phyloP scores from a whole-genome alignment of 257 asterid species.

The Solanum gracilifrons region DNA sequence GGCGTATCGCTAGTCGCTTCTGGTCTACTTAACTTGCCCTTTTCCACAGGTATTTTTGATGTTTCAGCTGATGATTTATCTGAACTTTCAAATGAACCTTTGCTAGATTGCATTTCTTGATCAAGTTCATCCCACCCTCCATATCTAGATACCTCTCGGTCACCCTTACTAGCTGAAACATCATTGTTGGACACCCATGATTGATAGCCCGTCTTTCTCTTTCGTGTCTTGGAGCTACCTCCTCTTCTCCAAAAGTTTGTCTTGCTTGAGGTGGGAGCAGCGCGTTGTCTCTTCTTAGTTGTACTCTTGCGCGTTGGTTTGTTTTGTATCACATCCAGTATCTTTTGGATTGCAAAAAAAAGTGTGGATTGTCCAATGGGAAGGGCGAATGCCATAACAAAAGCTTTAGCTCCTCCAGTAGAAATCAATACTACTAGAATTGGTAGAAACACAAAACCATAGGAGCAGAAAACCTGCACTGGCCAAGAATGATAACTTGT shows the following conservation, averaged over 20 bases:
- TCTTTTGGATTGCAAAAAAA: slow-evolving; percentile 43
- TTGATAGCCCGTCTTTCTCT: slow-evolving; percentile 26
- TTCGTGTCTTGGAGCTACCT: slow-evolving; percentile 6
- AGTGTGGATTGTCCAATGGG: slow-evolving; percentile 64
- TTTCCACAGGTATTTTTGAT: slow-evolving; percentile 11
- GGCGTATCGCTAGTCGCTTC: slow-evolving; percentile 24
- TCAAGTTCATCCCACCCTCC: slow-evolving; percentile 90
- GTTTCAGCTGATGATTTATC: slow-evolving; percentile 9
- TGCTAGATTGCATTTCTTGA: slow-evolving; percentile 9
- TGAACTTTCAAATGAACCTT: slow-evolving; percentile 15
- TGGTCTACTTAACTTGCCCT: slow-evolving; percentile 10
- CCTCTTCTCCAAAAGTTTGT: slow-evolving; percentile 9
- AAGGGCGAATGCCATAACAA: slow-evolving; percentile 59
- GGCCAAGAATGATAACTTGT: slow-evolving; percentile 2
- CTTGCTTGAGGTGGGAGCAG: slow-evolving; percentile 22
- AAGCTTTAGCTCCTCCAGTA: slow-evolving; percentile 65
- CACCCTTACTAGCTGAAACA: slow-evolving; percentile 2
- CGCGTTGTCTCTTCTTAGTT: slow-evolving; percentile 17
- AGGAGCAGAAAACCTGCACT: slow-evolving; percentile 67
- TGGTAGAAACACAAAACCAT: slow-evolving; percentile 57
- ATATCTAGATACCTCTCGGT: slow-evolving; percentile 11
- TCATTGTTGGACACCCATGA: slow-evolving; percentile 31
- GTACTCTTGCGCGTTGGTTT: slow-evolving; percentile 21
- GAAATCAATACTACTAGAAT: slow-evolving; percentile 38
- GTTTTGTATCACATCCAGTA: slow-evolving; percentile 6